Evolutionary conservation across 2,329 filamentous ascomycete species (phyloP).

Genomic region (Nigrospora osmanthi): DNA sequence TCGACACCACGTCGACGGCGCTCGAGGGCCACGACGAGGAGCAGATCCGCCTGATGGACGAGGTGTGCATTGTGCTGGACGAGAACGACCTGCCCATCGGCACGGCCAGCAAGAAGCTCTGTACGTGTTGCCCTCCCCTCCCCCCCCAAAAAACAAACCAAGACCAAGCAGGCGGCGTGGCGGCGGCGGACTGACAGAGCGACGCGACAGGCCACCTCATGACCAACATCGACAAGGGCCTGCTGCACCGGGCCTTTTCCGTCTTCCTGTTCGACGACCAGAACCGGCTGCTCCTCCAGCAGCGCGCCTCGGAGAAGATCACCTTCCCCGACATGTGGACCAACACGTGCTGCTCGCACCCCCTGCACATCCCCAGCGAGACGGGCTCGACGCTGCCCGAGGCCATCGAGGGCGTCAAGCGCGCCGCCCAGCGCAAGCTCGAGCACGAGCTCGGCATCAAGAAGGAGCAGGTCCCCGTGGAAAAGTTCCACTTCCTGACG

Average conservation of each 20-base stretch:
- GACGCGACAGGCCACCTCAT: slow-evolving; percentile 76
- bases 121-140: slow-evolving; percentile 52
- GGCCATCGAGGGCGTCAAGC: slow-evolving; percentile 79
- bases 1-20: slow-evolving; percentile 62
- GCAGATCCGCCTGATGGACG: slow-evolving; percentile 97
- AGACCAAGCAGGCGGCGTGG: too few species aligned
- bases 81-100: slow-evolving; percentile 89
- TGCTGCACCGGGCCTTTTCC: slow-evolving; percentile 95
- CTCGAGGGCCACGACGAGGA: slow-evolving; percentile 92
- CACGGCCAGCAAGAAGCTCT: slow-evolving; percentile 95
- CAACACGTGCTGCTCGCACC: slow-evolving; percentile 98
- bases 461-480: slow-evolving; percentile 77
- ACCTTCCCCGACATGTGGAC: slow-evolving; percentile 99
- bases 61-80: slow-evolving; percentile 95
- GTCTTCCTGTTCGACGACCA: slow-evolving; percentile 95
- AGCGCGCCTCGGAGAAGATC: slow-evolving; percentile 93
- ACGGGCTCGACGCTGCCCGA: slow-evolving; percentile 76
- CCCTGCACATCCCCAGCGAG: slow-evolving; percentile 84
- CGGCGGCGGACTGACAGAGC: background rate
- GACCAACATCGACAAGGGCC: slow-evolving; percentile 94
- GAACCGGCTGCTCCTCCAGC: slow-evolving; percentile 88
- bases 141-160: too few species aligned
- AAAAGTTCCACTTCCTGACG: slow-evolving; percentile 89
- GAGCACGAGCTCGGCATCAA: slow-evolving; percentile 93
- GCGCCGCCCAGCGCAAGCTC: slow-evolving; percentile 86